Evolutionary conservation across 345 rosid genomes (phyloP).

Genomic region (Melastoma malabathricum): DNA sequence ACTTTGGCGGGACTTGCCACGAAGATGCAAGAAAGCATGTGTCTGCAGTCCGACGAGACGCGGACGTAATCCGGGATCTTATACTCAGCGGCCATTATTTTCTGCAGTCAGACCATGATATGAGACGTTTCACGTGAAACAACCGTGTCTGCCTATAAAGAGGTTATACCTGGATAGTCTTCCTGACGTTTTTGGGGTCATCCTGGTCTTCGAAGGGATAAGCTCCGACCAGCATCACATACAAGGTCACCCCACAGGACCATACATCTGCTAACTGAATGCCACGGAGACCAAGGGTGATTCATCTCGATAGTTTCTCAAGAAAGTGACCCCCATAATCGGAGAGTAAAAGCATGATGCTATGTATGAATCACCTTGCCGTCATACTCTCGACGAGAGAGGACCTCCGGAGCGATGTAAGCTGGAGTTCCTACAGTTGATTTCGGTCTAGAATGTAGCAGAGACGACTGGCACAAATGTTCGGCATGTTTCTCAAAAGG

Average conservation of each 20-base stretch:
- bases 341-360: too few species aligned
- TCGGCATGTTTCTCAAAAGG: neutral
- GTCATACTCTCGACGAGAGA: slow-evolving; percentile 69
- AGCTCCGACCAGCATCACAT: slow-evolving; percentile 88
- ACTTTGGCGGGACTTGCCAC: slow-evolving; percentile 66
- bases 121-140: neutral
- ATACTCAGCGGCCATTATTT: slow-evolving; percentile 81
- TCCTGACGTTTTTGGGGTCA: slow-evolving; percentile 83
- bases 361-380: slow-evolving; percentile 15
- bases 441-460: slow-evolving; percentile 85
- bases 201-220: slow-evolving; percentile 88
- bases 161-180: slow-evolving; percentile 64
- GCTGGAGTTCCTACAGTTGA: slow-evolving; percentile 96
- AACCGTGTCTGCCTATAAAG: neutral
- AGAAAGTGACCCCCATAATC: too few species aligned
- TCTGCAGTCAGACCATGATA: slow-evolving; percentile 27
- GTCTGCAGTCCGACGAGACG: slow-evolving; percentile 65
- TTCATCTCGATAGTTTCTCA: too few species aligned
- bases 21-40: slow-evolving; percentile 71
- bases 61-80: slow-evolving; percentile 83
- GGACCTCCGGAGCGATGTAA: slow-evolving; percentile 82
- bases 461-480: slow-evolving; percentile 40
- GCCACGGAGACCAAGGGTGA: too few species aligned
- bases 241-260: slow-evolving; percentile 95
- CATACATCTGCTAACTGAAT: slow-evolving; percentile 83